Evolutionary conservation across 495 filamentous ascomycete genomes (phyloP).

Genomic region (Penicillium mononematosum): DNA sequence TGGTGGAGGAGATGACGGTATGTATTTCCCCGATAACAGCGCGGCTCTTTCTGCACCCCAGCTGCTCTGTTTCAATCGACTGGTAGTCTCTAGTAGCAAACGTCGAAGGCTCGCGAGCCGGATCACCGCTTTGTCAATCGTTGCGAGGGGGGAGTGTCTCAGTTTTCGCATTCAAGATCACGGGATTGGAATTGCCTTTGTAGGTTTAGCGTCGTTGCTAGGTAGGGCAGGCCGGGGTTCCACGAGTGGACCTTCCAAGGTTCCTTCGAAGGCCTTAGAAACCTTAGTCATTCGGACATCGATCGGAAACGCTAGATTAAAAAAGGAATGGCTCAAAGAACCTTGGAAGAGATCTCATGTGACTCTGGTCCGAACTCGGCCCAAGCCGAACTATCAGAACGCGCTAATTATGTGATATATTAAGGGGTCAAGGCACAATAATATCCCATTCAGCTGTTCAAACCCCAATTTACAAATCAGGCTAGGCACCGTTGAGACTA

Average conservation of each 20-base stretch:
- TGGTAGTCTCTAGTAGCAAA: neutral
- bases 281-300: slow-evolving; percentile 12
- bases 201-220: slow-evolving; percentile 14
- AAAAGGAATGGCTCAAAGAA: neutral
- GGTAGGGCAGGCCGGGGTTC: neutral
- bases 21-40: slow-evolving; percentile 6
- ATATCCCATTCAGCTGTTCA: neutral
- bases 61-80: slow-evolving; percentile 1
- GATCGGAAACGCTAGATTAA: slow-evolving; percentile 7
- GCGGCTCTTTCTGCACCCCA: slow-evolving; percentile 9
- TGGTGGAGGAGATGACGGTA: slow-evolving; percentile 25
- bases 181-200: slow-evolving; percentile 16
- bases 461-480: neutral
- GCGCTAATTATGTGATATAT: neutral
- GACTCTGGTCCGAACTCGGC: slow-evolving; percentile 5
- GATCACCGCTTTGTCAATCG: slow-evolving; percentile 2
- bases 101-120: neutral
- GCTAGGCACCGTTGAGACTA: neutral
- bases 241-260: neutral
- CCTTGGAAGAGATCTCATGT: slow-evolving; percentile 5
- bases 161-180: slow-evolving; percentile 16
- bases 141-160: slow-evolving; percentile 20
- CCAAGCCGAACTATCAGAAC: slow-evolving; percentile 7
- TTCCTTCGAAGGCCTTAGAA: neutral
- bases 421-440: neutral